Base-by-base conservation (phyloP, 1,139 yeast genomes). In the Ogataea hybrid region DNA sequence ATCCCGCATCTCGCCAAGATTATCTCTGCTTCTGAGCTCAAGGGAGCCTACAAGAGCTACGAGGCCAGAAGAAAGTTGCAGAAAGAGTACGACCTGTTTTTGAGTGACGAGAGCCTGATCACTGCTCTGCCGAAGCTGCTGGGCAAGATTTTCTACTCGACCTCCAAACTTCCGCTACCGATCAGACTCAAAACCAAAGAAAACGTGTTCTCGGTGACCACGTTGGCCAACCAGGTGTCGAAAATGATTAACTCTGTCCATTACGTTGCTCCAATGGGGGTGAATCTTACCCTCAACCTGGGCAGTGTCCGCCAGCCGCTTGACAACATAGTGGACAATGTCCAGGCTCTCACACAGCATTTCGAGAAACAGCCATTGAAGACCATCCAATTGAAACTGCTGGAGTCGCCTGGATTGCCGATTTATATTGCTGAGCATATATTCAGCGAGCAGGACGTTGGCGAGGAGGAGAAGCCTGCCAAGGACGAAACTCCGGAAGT, bases 81-180 rank as follows among this genome's bases (percentile, higher is more conserved):
- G 41, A 58, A 68, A 9, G 77, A 74, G 40, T 82, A 72, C 57
- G 95, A 90, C 57, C 55, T 89, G 48, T 87, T 92, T 62, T 63
- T 92, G 39, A 81, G 87, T 37, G 97, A 92, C 65, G 96, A 89
- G 53, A 81, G 84, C 30, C 72, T 90, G 37, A 71, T 88, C 43
- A 81, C 89, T 39, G 71, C 86, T 48, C 73, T 90, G 68, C 98
- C 98, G 41, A 80, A 82, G 52, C 67, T 84, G 33, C 70, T 92
- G 51, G 96, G 97, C 39, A 87, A 87, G 65, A 71, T 77, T 4
- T 92, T 89, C 60, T 85, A 82, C 63, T 65, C 72, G 32, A 69
- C 72, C 43, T 63, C 68, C 47, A 86, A 86, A 59, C 64, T 81
- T 23, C 97, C 97, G 31, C 62, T 89, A 39, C 81, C 95, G 14